phyloP scores from a whole-genome alignment of 139 green algal genomes.

The Diplosphaera chodatii region DNA sequence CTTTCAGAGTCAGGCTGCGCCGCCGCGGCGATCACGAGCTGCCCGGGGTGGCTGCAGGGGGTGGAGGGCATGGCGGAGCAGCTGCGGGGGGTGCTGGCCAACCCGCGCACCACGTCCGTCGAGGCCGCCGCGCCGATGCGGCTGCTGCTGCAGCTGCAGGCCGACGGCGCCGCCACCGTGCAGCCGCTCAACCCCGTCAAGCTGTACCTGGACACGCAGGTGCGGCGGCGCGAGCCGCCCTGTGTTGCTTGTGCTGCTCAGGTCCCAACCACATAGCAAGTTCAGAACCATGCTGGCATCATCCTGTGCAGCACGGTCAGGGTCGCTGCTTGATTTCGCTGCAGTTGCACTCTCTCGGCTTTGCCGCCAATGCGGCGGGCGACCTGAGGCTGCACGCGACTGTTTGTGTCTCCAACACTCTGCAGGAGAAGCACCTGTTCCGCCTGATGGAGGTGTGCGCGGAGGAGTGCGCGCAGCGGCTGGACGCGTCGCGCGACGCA shows the following conservation, averaged over 20 bases:
- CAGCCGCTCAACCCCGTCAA: conserved; percentile 27
- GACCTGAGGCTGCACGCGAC: no score
- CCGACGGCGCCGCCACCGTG: conserved; percentile 26
- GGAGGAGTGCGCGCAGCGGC: background rate
- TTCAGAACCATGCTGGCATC: no score
- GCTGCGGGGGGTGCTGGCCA: conserved; percentile 24
- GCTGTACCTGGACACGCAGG: conserved; percentile 23
- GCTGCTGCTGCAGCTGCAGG: conserved; percentile 35
- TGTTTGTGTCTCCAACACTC: conserved; percentile 1
- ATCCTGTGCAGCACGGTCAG: no score
- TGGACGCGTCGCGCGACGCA: conserved; percentile 1
- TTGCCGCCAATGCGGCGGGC: no score
- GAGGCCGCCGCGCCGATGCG: conserved; percentile 19
- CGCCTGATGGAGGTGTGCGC: conserved; percentile 8
- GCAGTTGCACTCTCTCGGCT: no score
- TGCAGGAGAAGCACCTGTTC: conserved; percentile 11
- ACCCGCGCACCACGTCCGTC: background rate
- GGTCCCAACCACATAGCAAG: no score
- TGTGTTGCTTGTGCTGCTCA: conserved; percentile 4
- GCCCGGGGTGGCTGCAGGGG: conserved; percentile 14
- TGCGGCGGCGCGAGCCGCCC: background rate
- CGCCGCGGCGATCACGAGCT: no score
- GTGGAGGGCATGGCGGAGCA: conserved; percentile 24
- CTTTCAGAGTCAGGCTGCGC: no score
- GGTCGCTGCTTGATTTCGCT: no score